These are phyloP conservation scores for Vitis vinifera DNA, from an alignment of 164 flowering plant species.

Conservation along the genomic window DNA sequence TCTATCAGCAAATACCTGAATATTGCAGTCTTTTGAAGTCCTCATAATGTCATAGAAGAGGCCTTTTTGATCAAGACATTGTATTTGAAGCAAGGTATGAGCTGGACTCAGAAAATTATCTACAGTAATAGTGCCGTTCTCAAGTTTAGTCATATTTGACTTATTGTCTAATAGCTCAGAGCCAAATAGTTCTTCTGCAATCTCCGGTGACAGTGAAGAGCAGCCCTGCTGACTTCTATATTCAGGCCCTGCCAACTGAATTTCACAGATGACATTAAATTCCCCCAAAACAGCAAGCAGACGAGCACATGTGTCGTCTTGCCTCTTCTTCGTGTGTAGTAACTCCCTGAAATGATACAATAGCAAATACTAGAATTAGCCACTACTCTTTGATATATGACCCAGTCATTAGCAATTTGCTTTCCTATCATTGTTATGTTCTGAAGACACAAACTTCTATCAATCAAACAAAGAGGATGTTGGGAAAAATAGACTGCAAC, in stretches of 20 bases:
- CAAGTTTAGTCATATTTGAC: slow-evolving; percentile 11
- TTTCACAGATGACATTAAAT: slow-evolving; percentile 29
- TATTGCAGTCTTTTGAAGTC: slow-evolving; percentile 41
- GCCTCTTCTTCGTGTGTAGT: slow-evolving; percentile 36
- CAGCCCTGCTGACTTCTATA: slow-evolving; percentile 25
- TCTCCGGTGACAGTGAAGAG: slow-evolving; percentile 33
- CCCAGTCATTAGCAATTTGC: background rate
- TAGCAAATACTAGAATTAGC: background rate
- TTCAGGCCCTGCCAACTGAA: slow-evolving; percentile 46
- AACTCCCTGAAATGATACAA: slow-evolving; percentile 27
- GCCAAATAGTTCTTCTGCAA: slow-evolving; percentile 37
- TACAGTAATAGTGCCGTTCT: slow-evolving; percentile 30
- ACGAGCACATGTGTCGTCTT: slow-evolving; percentile 24
- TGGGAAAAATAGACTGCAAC: no score
- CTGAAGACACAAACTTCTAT: no score
- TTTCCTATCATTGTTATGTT: no score
- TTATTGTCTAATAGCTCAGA: slow-evolving; percentile 15
- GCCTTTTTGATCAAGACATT: slow-evolving; percentile 45
- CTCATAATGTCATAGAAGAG: slow-evolving; percentile 47
- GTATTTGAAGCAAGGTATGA: slow-evolving; percentile 48
- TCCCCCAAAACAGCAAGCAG: slow-evolving; percentile 29
- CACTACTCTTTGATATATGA: background rate
- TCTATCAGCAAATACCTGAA: slow-evolving; percentile 27
- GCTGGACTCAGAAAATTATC: slow-evolving; percentile 45
- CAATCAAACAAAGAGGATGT: no score